Base-by-base conservation (phyloP, 176 grass and related monocot species). In the Aechmea fasciata region DNA sequence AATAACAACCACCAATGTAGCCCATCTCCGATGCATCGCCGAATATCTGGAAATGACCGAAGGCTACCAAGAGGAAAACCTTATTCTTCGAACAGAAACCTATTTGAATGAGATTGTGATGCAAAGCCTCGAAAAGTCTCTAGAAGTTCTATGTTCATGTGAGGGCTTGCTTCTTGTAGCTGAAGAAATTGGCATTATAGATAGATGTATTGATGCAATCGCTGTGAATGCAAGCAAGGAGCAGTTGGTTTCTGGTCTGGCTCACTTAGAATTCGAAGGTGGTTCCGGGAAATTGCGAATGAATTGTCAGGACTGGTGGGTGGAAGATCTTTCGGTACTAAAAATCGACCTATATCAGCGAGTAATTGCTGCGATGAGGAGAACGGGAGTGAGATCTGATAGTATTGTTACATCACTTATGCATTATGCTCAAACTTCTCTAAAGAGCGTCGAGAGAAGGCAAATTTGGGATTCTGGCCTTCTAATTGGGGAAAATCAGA, bases 381-480 rank as follows among this genome's bases (percentile, higher is more conserved):
- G 69, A 77, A 63, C 53, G 2, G 83, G 83, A 11, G 83, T 86
- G 17, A 78, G 83, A 77, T 68, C 83, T 11, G 83, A 86, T 73
- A 81, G 67, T 47, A 86, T 86, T 51, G 63, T 62, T 15, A 80
- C 61, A 25, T 81, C 83, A 50, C 52, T 86, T 18, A 78, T 86
- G 83, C 78, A 86, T 25, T 86, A 81, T 65, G 83, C 83, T 65
- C 83, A 86, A 67, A 81, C 69, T 2, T 77, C 83, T 65, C 52
- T 86, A 18, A 86, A 86, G 11, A 63, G 77, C 54, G 78, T 76
- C 4, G 78, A 86, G 41, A 73, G 68, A 61, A 78, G 76, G 0
- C 88, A 87, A 29, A 66, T 73, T 9, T 96, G 85, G 88, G 86
- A 92, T 12, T 87, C 83, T 3, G 86, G 88, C 11, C 78, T 78